Conservation (phyloP, 2,329 filamentous ascomycete species). For the Emergomyces africanus region DNA sequence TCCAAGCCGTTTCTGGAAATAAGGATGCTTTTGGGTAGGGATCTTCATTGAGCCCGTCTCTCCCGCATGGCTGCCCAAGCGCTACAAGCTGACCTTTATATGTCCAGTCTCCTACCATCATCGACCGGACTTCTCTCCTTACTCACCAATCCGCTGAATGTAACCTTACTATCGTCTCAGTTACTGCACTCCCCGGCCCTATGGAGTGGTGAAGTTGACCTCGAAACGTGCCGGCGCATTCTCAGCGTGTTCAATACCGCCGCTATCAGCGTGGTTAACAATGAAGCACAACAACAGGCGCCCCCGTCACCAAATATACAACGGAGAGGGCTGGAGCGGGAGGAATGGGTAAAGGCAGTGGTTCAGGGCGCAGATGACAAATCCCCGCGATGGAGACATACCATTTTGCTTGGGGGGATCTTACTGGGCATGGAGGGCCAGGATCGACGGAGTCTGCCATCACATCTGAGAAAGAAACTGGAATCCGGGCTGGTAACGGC, state of each 20-base stretch:
- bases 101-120: constrained; percentile 39
- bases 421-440: constrained; percentile 61
- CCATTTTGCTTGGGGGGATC: constrained; percentile 66
- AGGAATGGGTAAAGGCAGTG: constrained; percentile 47
- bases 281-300: constrained; percentile 28
- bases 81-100: constrained; percentile 10
- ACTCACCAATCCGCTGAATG: constrained; percentile 49
- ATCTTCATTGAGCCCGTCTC: not conserved
- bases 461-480: constrained; percentile 51
- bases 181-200: constrained; percentile 46
- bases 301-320: constrained; percentile 16
- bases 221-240: constrained; percentile 43
- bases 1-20: constrained; percentile 45
- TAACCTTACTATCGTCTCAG: constrained; percentile 48
- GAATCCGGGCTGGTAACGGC: constrained; percentile 63
- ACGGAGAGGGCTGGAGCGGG: constrained; percentile 40
- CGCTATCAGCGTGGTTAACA: constrained; percentile 40
- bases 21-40: constrained; percentile 47
- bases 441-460: constrained; percentile 50
- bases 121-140: constrained; percentile 34
- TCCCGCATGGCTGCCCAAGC: constrained; percentile 14
- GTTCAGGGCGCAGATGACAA: constrained; percentile 48
- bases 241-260: constrained; percentile 51
- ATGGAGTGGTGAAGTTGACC: constrained; percentile 44
- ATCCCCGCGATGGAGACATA: constrained; percentile 65